phyloP scores from a whole-genome alignment of 768 basidiomycete species.

The Pholiota conissans region DNA sequence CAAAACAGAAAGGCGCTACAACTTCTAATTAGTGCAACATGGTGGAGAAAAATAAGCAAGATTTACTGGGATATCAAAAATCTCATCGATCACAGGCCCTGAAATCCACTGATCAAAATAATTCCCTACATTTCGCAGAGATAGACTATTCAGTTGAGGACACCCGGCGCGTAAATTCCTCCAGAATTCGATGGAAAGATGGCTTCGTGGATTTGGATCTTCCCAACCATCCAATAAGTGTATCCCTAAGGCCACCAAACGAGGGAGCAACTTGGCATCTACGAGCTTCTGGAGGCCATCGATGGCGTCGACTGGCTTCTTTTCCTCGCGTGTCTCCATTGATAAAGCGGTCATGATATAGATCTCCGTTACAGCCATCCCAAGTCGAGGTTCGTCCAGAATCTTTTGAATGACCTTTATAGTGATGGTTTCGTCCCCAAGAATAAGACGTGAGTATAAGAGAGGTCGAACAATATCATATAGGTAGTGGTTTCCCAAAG shows the following conservation, averaged over 20 bases:
- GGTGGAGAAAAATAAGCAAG: not conserved
- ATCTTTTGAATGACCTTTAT: slow-evolving; percentile 7
- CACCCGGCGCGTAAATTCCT: not conserved
- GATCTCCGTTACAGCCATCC: slow-evolving; percentile 11
- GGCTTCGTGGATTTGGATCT: not conserved
- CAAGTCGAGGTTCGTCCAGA: slow-evolving; percentile 6
- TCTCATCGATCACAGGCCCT: not conserved
- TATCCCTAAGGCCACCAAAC: slow-evolving; percentile 4
- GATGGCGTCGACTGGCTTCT: slow-evolving; percentile 2
- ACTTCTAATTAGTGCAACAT: not conserved
- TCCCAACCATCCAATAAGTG: not conserved
- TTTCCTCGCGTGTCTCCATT: not conserved
- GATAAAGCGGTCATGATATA: slow-evolving; percentile 16
- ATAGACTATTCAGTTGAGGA: not conserved
- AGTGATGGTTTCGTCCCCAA: slow-evolving; percentile 13
- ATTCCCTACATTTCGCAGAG: not conserved
- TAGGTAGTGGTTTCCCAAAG: slow-evolving; percentile 9
- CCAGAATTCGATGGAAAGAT: not conserved
- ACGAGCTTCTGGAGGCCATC: slow-evolving; percentile 5
- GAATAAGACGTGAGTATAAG: slow-evolving; percentile 14
- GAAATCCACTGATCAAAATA: too few species aligned
- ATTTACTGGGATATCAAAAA: not conserved
- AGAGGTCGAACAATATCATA: slow-evolving; percentile 11
- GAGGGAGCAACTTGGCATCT: not conserved
- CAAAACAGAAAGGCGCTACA: not conserved